Base-by-base conservation (phyloP, 805 yeast genomes). In the Saccharomycopsis babjevae region DNA sequence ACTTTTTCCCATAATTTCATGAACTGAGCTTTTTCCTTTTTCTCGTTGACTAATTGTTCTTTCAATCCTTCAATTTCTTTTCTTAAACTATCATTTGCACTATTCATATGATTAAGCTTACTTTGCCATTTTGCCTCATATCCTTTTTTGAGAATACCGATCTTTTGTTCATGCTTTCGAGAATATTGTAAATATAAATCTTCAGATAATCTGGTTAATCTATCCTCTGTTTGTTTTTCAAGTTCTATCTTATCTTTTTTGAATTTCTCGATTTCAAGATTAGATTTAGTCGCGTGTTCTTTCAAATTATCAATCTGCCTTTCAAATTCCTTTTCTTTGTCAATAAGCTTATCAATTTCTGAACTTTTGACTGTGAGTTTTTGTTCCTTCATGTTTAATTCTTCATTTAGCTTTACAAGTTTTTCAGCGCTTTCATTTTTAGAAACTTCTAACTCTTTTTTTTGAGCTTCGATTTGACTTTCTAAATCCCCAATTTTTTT, bases 151-250 rank as follows among this genome's bases (percentile, higher is more conserved):
- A 85, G 73, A 38, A 82, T 79, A 15, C 78, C 77, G 8, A 88
- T 86, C 70, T 88, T 88, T 58, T 81, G 80, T 64, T 85, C 89
- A 68, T 89, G 96, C 68, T 89, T 88, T 57, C 85, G 83, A 1
- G 89, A 82, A 68, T 88, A 88, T 68, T 86, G 91, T 43, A 81
- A 77, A 67, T 88, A 88, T 11, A 88, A 74, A 66, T 85, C 89
- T 62, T 83, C 85, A 0, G 92, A 88, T 56, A 88, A 72, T 64
- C 82, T 80, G 64, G 83, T 83, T 43, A 86, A 72, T 67, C 82
- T 79, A 61, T 76, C 76, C 63, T 83, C 84, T 2, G 82, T 74
- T 20, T 79, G 82, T 32, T 71, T 70, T 60, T 83, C 85, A 34
- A 77, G 76, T 1, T 71, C 69, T 7, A 62, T 38, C 46, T 62